A percentile compares a stretch with the other conserved stretches of the same genome.
Conservation (phyloP, 495 filamentous ascomycete species). For the Penicillium parvum region DNA sequence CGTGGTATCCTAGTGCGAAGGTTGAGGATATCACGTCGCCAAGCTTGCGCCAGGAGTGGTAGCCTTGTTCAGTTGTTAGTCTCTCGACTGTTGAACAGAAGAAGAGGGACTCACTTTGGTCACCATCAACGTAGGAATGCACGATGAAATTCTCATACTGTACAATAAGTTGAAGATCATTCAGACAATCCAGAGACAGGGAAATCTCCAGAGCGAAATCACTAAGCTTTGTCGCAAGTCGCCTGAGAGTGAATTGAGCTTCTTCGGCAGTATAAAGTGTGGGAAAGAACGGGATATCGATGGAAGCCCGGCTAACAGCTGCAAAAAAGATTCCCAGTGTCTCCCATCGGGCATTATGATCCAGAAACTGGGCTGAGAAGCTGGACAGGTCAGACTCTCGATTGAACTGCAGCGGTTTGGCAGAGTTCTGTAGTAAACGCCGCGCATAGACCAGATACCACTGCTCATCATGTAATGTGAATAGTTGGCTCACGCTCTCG, state of each 20-base stretch:
- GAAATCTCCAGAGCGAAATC: conserved; percentile 35
- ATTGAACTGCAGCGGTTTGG: conserved; percentile 25
- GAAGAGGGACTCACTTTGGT: conserved; percentile 32
- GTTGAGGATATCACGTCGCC: conserved; percentile 41
- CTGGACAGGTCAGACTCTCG: conserved; percentile 15
- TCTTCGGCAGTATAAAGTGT: conserved; percentile 27
- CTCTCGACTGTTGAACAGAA: not conserved
- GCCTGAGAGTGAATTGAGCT: conserved; percentile 24
- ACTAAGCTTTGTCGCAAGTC: conserved; percentile 25
- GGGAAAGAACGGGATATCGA: conserved; percentile 32
- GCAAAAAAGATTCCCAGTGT: conserved; percentile 38
- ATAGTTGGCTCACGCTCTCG: conserved; percentile 24
- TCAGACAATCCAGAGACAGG: conserved; percentile 40
- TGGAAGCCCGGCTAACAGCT: conserved; percentile 33
- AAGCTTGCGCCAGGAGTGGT: conserved; percentile 41
- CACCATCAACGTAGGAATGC: conserved; percentile 42
- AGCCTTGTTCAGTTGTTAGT: conserved; percentile 24
- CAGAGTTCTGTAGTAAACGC: conserved; percentile 32
- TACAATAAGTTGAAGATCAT: conserved; percentile 40
- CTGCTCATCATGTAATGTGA: conserved; percentile 21
- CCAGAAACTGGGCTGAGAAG: conserved; percentile 32
- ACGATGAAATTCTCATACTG: conserved; percentile 47
- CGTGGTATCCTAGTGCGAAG: conserved; percentile 42
- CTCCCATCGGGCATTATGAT: conserved; percentile 39
- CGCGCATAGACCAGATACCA: conserved; percentile 30